Evolutionary conservation across 2,329 filamentous ascomycete species (phyloP).

Genomic region (Myotisia sp.): DNA sequence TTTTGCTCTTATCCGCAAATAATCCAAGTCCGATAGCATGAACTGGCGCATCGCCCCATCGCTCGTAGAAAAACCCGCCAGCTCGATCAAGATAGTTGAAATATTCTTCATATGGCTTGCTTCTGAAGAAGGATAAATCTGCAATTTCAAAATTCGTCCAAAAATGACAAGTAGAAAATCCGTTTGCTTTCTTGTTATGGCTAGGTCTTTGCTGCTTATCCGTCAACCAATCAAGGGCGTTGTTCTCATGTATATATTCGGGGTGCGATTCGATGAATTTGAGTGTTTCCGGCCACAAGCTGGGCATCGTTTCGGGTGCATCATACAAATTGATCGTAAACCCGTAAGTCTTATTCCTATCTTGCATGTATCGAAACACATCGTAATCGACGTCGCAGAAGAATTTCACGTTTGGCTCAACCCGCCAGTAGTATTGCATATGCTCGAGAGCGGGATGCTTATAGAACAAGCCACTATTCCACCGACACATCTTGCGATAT

Average conservation of each 20-base stretch:
- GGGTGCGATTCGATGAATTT: conserved; percentile 81
- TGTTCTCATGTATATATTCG: conserved; percentile 66
- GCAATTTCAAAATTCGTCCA: conserved; percentile 98
- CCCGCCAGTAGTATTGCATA: conserved; percentile 91
- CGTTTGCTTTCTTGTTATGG: conserved; percentile 67
- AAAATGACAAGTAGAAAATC: conserved; percentile 97
- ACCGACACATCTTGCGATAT: conserved; percentile 98
- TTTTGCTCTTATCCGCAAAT: conserved; percentile 78
- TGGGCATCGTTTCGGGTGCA: conserved; percentile 68
- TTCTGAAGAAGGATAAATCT: conserved; percentile 84
- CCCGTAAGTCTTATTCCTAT: conserved; percentile 97
- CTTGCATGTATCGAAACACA: conserved; percentile 93
- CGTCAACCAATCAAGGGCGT: conserved; percentile 74
- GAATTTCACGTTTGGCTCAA: conserved; percentile 97
- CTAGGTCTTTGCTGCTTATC: conserved; percentile 64
- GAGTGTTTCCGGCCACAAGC: conserved; percentile 86
- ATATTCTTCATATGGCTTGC: conserved; percentile 82
- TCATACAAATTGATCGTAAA: conserved; percentile 98
- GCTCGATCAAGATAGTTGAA: conserved; percentile 89
- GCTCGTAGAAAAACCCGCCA: conserved; percentile 95
- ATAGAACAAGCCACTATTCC: conserved; percentile 98
- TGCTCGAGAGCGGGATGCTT: conserved; percentile 77
- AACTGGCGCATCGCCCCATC: conserved; percentile 95
- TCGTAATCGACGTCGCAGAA: conserved; percentile 99
- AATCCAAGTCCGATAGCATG: conserved; percentile 86